Conservation (phyloP, 2,329 filamentous ascomycete species). For the Drechslerella coelobrocha region DNA sequence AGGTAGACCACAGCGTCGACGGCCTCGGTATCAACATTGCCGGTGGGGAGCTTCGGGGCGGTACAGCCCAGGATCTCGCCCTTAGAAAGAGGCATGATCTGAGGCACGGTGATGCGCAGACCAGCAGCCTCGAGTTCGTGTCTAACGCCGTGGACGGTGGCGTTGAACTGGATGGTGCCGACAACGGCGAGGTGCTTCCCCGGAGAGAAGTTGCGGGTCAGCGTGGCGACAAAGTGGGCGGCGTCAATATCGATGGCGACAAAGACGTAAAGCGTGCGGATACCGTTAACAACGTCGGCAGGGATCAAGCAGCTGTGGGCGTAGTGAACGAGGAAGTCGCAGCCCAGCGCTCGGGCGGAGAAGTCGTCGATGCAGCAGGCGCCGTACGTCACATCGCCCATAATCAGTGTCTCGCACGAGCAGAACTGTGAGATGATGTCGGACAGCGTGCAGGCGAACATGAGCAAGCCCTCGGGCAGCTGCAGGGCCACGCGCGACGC, state of each 20-base stretch:
- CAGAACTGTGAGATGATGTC: constrained; percentile 96
- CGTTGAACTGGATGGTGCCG: constrained; percentile 98
- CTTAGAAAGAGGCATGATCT: constrained; percentile 89
- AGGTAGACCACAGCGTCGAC: constrained; percentile 86
- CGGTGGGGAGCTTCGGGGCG: constrained; percentile 73
- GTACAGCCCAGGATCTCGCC: constrained; percentile 98
- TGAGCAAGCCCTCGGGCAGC: constrained; percentile 90
- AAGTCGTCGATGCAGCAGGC: constrained; percentile 99
- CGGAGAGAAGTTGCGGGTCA: constrained; percentile 84
- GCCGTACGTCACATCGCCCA: constrained; percentile 98
- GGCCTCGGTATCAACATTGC: constrained; percentile 60
- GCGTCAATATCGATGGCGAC: constrained; percentile 97
- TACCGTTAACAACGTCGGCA: constrained; percentile 86
- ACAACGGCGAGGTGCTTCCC: constrained; percentile 91
- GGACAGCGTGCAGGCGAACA: constrained; percentile 97
- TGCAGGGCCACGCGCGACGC: constrained; percentile 90
- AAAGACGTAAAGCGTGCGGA: constrained; percentile 97
- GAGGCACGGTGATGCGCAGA: constrained; percentile 76
- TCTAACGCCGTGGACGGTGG: constrained; percentile 86
- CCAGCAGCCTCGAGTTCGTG: constrained; percentile 80
- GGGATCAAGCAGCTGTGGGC: constrained; percentile 96
- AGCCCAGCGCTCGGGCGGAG: constrained; percentile 89
- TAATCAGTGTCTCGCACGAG: constrained; percentile 90
- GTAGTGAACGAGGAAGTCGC: constrained; percentile 94
- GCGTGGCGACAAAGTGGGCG: constrained; percentile 79